Evolutionary conservation across 768 basidiomycete genomes (phyloP).

Genomic region (Candolleomyces aberdarensis): DNA sequence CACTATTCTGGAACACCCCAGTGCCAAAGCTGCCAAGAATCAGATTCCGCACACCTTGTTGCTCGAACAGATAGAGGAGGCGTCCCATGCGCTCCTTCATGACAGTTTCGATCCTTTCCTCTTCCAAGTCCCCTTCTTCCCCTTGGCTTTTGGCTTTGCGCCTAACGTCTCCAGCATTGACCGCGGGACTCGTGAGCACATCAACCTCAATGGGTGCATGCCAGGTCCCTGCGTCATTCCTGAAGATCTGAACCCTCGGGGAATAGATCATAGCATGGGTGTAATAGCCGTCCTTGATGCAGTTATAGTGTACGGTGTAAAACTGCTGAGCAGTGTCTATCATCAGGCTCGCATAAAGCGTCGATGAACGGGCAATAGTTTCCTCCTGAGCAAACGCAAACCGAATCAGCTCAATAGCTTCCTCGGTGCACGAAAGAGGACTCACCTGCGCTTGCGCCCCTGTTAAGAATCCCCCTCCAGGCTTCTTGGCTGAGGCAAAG

Average conservation of each 20-base stretch:
- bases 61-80: constrained; percentile 60
- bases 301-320: constrained; percentile 50
- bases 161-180: constrained; percentile 53
- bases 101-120: constrained; percentile 16
- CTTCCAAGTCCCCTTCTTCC: not conserved
- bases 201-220: constrained; percentile 55
- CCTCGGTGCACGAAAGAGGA: not conserved
- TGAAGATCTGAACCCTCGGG: constrained; percentile 54
- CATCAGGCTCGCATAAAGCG: constrained; percentile 59
- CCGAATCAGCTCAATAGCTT: not conserved
- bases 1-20: constrained; percentile 65
- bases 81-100: constrained; percentile 75
- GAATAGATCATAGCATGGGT: constrained; percentile 72
- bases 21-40: constrained; percentile 78
- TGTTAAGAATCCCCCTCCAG: constrained; percentile 65
- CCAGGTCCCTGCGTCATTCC: constrained; percentile 56
- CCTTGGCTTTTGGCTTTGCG: constrained; percentile 9
- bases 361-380: constrained; percentile 69
- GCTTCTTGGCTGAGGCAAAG: constrained; percentile 67
- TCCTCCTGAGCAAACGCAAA: constrained; percentile 52
- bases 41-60: constrained; percentile 49
- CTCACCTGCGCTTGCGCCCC: constrained; percentile 51
- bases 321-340: constrained; percentile 50
- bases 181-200: constrained; percentile 63
- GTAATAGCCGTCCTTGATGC: constrained; percentile 55